A percentile compares a stretch with the other conserved stretches of the same genome.
Conservation (phyloP, 140 eudicot species). For the Ambrosia hybrid region DNA sequence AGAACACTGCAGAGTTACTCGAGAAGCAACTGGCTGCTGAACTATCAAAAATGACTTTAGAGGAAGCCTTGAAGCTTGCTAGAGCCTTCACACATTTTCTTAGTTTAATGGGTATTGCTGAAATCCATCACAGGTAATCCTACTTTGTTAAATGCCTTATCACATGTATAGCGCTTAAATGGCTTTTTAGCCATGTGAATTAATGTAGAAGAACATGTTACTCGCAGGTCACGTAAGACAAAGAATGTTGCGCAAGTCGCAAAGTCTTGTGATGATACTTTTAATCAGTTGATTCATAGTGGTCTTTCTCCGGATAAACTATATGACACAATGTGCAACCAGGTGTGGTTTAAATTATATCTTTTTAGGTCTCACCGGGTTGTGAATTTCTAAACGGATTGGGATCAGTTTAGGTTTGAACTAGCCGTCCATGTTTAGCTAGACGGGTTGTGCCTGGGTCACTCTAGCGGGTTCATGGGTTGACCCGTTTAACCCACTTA, state of each 20-base stretch:
- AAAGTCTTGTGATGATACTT: slow-evolving; percentile 92
- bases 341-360: slow-evolving; percentile 40
- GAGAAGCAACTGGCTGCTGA: slow-evolving; percentile 78
- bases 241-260: slow-evolving; percentile 54
- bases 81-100: slow-evolving; percentile 85
- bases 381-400: too few species aligned
- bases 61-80: slow-evolving; percentile 72
- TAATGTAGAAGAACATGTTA: not conserved
- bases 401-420: too few species aligned
- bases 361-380: not conserved
- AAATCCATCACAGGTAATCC: slow-evolving; percentile 75
- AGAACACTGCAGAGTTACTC: slow-evolving; percentile 76
- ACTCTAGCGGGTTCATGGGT: too few species aligned
- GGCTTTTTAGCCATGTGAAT: not conserved
- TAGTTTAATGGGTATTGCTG: slow-evolving; percentile 81
- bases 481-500: too few species aligned
- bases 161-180: not conserved
- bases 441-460: too few species aligned
- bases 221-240: slow-evolving; percentile 65
- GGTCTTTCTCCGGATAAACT: slow-evolving; percentile 83
- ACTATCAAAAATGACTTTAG: slow-evolving; percentile 68
- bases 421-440: too few species aligned
- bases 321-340: slow-evolving; percentile 76
- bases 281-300: slow-evolving; percentile 73
- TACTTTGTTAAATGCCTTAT: not conserved